A percentile compares a stretch with the other conserved stretches of the same genome.
Evolutionary conservation across 331 rosid genomes (phyloP).

Genomic region (Stylosanthes scabra): DNA sequence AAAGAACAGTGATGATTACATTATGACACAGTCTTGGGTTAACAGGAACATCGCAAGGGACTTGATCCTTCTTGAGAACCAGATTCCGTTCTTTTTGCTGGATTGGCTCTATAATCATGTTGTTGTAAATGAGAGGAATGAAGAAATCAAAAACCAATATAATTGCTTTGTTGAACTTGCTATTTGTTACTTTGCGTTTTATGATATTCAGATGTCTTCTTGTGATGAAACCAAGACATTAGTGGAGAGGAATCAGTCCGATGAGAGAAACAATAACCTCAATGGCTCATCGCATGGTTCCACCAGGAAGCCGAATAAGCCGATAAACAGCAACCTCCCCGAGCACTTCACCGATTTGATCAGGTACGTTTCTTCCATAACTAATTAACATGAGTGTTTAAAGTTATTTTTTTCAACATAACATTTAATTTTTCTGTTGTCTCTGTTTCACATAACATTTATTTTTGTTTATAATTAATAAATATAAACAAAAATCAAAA

Average conservation of each 20-base stretch:
- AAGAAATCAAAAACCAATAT: neutral
- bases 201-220: slow-evolving; percentile 14
- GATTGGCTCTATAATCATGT: neutral
- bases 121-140: neutral
- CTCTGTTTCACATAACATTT: no score
- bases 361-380: slow-evolving; percentile 30
- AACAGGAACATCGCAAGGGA: slow-evolving; percentile 29
- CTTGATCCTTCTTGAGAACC: slow-evolving; percentile 45
- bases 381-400: no score
- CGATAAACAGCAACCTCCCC: neutral
- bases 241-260: slow-evolving; percentile 8
- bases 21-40: slow-evolving; percentile 39
- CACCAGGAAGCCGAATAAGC: neutral
- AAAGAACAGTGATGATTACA: slow-evolving; percentile 20
- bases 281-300: neutral
- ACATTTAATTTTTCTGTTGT: no score
- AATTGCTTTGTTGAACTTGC: slow-evolving; percentile 21
- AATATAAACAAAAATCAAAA: no score
- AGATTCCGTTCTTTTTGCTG: slow-evolving; percentile 42
- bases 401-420: no score
- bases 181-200: slow-evolving; percentile 16
- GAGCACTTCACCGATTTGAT: slow-evolving; percentile 42
- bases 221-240: slow-evolving; percentile 24
- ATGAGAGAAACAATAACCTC: neutral
- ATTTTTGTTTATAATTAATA: no score